Conservation (phyloP, 108 stramenopile species). For the Skeletonema tropicum region DNA sequence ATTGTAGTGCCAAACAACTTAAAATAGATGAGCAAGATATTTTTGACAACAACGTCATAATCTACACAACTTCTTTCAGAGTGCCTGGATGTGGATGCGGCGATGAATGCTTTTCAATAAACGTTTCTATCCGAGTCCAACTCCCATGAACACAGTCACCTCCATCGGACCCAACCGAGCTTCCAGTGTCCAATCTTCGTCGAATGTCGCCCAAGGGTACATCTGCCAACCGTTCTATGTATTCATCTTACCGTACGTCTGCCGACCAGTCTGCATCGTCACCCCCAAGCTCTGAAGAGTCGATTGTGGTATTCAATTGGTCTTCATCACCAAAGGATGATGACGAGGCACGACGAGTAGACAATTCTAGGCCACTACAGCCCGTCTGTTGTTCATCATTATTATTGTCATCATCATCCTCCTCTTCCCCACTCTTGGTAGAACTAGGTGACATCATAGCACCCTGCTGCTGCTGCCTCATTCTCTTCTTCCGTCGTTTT, state of each 20-base stretch:
- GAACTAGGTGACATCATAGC: constrained; percentile 20
- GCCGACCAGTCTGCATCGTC: not conserved
- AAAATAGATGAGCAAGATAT: too few relatives aligned
- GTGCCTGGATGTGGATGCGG: not conserved
- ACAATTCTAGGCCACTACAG: constrained; percentile 5
- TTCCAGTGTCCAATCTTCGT: constrained; percentile 14
- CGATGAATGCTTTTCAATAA: constrained; percentile 15
- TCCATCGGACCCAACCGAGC: constrained; percentile 8
- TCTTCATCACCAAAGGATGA: constrained; percentile 4
- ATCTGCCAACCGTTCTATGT: not conserved
- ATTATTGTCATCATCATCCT: constrained; percentile 5
- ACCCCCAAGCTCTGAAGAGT: not conserved
- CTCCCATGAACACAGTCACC: constrained; percentile 12
- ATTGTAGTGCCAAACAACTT: too few relatives aligned
- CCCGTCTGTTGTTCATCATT: not conserved
- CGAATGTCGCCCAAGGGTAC: not conserved
- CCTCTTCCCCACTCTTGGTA: not conserved
- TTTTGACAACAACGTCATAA: not conserved
- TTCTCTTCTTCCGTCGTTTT: constrained; percentile 9
- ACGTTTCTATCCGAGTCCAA: constrained; percentile 29
- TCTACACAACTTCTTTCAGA: not conserved
- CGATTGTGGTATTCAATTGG: not conserved
- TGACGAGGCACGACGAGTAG: not conserved
- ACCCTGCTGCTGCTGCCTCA: constrained; percentile 13
- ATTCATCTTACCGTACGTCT: not conserved